A percentile compares a stretch with the other conserved stretches of the same genome.
These are phyloP conservation scores for Rubia balearica DNA, from an alignment of 305 asterid genomes.

Conservation along the genomic window DNA sequence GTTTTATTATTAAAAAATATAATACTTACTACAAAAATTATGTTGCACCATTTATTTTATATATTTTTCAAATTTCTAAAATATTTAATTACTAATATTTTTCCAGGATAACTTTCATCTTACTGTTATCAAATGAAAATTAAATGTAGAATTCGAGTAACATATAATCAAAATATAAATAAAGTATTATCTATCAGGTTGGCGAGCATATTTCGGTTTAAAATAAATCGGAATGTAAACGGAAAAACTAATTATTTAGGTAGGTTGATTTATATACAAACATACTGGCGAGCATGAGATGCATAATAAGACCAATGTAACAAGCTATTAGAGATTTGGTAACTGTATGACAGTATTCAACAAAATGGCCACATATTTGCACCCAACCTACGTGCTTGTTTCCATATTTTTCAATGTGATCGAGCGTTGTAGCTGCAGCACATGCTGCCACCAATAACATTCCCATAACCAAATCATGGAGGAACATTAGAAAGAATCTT, in stretches of 20 bases:
- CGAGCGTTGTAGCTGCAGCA: constrained; percentile 50
- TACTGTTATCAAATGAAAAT: too few species aligned
- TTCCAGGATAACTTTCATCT: too few species aligned
- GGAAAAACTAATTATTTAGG: neutral
- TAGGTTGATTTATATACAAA: constrained; percentile 32
- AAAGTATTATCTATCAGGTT: too few species aligned
- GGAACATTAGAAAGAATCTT: constrained; percentile 35
- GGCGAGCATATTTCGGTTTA: too few species aligned
- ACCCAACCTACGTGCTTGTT: constrained; percentile 54
- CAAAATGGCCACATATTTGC: constrained; percentile 42
- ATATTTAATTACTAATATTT: too few species aligned
- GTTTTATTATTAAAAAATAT: too few species aligned
- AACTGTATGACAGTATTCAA: constrained; percentile 35
- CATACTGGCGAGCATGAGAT: constrained; percentile 32
- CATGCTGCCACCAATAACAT: constrained; percentile 36
- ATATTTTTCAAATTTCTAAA: too few species aligned
- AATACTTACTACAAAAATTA: too few species aligned
- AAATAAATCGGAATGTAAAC: too few species aligned
- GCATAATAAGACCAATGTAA: constrained; percentile 22
- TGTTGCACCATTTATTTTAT: too few species aligned
- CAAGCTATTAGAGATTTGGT: constrained; percentile 22
- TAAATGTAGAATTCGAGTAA: too few species aligned
- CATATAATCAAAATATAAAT: too few species aligned
- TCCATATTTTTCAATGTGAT: constrained; percentile 52
- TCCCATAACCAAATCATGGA: constrained; percentile 51